Evolutionary conservation across 176 grass and related monocot genomes (phyloP).

Genomic region (Calamus simplicifolius): DNA sequence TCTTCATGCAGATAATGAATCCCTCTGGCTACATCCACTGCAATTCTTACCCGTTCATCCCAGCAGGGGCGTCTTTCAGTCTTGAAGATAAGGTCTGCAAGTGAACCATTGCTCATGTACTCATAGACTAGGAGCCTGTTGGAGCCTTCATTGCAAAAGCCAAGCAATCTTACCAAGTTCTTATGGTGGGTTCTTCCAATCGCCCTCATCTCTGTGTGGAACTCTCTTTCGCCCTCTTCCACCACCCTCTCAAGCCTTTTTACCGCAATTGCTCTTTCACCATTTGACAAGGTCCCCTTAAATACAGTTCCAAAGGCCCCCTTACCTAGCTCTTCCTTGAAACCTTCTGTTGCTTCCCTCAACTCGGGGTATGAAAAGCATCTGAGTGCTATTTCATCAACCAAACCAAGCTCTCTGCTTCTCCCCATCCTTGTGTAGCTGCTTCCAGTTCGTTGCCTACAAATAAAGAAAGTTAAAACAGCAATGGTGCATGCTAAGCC

Average conservation of each 20-base stretch:
- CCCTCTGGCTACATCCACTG: conserved; percentile 22
- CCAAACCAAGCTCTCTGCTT: neutral
- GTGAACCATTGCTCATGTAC: conserved; percentile 48
- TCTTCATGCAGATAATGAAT: conserved; percentile 44
- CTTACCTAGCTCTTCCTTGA: conserved; percentile 26
- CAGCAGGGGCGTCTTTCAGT: conserved; percentile 17
- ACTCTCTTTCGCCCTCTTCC: conserved; percentile 30
- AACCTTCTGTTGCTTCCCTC: conserved; percentile 16
- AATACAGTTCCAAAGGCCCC: conserved; percentile 31
- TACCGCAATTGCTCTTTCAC: conserved; percentile 27
- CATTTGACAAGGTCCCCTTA: conserved; percentile 13
- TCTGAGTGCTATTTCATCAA: conserved; percentile 4
- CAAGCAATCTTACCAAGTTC: conserved; percentile 42
- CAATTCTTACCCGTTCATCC: conserved; percentile 25
- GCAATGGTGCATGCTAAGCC: too few relatives aligned
- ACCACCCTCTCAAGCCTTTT: conserved; percentile 42
- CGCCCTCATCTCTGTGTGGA: conserved; percentile 32
- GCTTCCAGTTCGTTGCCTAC: too few relatives aligned
- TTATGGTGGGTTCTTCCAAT: conserved; percentile 42
- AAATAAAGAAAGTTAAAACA: too few relatives aligned
- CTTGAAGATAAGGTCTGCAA: conserved; percentile 41
- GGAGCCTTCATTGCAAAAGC: conserved; percentile 35
- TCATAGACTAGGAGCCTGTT: conserved; percentile 43
- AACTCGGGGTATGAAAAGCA: conserved; percentile 26
- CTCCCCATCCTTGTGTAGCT: conserved; percentile 1